Percentiles rank a stretch among this genome's conserved stretches.
Evolutionary conservation across 2,329 filamentous ascomycete genomes (phyloP).

Genomic region (Penicillium glabrum): DNA sequence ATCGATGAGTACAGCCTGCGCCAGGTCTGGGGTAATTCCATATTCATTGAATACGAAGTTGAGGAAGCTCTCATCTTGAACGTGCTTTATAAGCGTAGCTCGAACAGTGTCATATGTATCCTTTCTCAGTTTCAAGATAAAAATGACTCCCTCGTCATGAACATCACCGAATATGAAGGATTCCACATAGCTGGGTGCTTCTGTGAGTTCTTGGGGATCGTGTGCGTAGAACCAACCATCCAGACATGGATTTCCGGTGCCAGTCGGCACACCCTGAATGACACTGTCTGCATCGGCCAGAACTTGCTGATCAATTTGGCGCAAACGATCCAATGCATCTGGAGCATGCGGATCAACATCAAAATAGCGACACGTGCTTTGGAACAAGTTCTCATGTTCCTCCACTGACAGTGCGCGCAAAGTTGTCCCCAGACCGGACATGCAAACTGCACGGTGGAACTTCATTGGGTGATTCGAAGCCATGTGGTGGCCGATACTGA

Average conservation of each 20-base stretch:
- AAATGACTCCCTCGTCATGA: slow-evolving; percentile 12
- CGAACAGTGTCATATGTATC: slow-evolving; percentile 7
- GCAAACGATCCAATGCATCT: slow-evolving; percentile 9
- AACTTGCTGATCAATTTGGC: slow-evolving; percentile 6
- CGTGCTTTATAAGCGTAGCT: slow-evolving; percentile 1
- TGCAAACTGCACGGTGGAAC: slow-evolving; percentile 13
- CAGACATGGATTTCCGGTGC: slow-evolving; percentile 10
- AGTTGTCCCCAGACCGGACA: slow-evolving; percentile 13
- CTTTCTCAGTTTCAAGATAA: slow-evolving; percentile 3
- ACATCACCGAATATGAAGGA: slow-evolving; percentile 10
- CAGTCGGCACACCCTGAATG: slow-evolving; percentile 9
- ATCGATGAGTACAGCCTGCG: neutral
- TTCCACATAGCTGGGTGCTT: slow-evolving; percentile 2
- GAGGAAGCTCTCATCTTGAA: slow-evolving; percentile 4
- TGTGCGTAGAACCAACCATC: slow-evolving; percentile 14
- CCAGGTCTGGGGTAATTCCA: slow-evolving; percentile 1
- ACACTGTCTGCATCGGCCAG: slow-evolving; percentile 10
- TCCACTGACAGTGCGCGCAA: neutral
- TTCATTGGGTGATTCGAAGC: slow-evolving; percentile 11
- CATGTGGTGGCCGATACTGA: slow-evolving; percentile 13
- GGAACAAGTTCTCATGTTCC: slow-evolving; percentile 5
- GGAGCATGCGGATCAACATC: slow-evolving; percentile 1
- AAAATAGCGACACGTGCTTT: slow-evolving; percentile 8
- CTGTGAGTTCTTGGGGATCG: slow-evolving; percentile 1
- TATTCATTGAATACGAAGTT: slow-evolving; percentile 3